phyloP scores from a whole-genome alignment of 1,284 basidiomycete genomes.

The Xerocomus minutiporus region DNA sequence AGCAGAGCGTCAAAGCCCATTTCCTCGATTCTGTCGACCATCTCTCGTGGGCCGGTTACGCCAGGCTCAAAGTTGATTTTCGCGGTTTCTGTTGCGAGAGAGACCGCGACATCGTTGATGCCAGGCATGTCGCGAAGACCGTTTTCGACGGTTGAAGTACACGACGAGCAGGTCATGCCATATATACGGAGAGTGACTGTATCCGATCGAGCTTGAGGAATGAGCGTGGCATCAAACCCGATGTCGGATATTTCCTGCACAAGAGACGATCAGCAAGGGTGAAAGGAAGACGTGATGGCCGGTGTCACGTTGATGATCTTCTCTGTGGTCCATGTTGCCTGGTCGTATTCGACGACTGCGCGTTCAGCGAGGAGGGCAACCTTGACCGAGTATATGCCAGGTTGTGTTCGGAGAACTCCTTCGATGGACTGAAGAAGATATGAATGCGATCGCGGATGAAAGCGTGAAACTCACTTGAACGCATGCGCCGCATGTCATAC shows the following conservation, averaged over 20 bases:
- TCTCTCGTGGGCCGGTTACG: slow-evolving; percentile 73
- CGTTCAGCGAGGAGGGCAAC: slow-evolving; percentile 94
- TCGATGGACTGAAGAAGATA: slow-evolving; percentile 74
- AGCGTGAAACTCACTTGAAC: slow-evolving; percentile 62
- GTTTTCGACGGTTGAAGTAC: slow-evolving; percentile 74
- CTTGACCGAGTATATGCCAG: slow-evolving; percentile 83
- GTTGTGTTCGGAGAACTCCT: slow-evolving; percentile 76
- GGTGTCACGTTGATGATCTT: slow-evolving; percentile 70
- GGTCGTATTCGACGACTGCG: slow-evolving; percentile 87
- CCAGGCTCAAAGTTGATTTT: slow-evolving; percentile 74
- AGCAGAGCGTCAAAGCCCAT: slow-evolving; percentile 89
- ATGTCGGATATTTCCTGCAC: slow-evolving; percentile 84
- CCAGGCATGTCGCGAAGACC: slow-evolving; percentile 72
- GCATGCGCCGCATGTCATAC: slow-evolving; percentile 90
- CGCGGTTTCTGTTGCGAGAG: slow-evolving; percentile 69
- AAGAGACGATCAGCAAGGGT: slow-evolving; percentile 9
- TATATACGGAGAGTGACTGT: slow-evolving; percentile 74
- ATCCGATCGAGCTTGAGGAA: slow-evolving; percentile 61
- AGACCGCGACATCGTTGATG: slow-evolving; percentile 67
- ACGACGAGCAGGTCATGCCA: slow-evolving; percentile 89
- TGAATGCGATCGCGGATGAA: not conserved
- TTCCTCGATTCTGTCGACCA: slow-evolving; percentile 84
- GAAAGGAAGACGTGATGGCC: not conserved
- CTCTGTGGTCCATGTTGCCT: slow-evolving; percentile 72
- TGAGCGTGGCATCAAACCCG: slow-evolving; percentile 82